These are phyloP conservation scores for Sarocladium brachiariae DNA, from an alignment of 2,329 filamentous ascomycete species.

Conservation along the genomic window DNA sequence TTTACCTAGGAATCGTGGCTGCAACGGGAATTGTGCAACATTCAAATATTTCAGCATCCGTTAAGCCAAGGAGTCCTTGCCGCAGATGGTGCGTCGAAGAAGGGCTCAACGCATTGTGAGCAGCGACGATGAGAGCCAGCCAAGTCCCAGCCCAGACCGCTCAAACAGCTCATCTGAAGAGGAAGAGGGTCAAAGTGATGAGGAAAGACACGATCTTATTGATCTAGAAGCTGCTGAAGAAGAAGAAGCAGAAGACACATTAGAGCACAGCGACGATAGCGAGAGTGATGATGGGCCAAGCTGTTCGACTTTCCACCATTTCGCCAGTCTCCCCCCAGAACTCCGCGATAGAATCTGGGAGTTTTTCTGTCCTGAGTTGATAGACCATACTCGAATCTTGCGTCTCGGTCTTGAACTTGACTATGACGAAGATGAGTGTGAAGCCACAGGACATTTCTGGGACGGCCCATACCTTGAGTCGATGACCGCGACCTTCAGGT, in stretches of 20 bases:
- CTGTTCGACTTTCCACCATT: slow-evolving; percentile 19
- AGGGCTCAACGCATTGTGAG: background rate
- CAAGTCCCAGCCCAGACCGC: background rate
- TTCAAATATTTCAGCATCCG: no score
- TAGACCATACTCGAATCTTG: slow-evolving; percentile 16
- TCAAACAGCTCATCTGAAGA: background rate
- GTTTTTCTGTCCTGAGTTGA: slow-evolving; percentile 24
- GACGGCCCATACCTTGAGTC: background rate
- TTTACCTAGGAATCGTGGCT: no score
- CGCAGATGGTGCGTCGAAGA: background rate
- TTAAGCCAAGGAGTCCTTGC: no score
- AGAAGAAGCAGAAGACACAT: background rate
- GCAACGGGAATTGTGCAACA: no score
- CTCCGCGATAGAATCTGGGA: slow-evolving; percentile 27
- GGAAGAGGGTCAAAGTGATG: background rate
- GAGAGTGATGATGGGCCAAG: slow-evolving; percentile 4
- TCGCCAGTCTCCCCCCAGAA: slow-evolving; percentile 25
- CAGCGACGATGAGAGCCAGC: background rate
- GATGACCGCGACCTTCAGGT: background rate
- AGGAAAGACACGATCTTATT: background rate
- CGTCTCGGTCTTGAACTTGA: background rate
- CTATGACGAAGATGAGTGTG: background rate
- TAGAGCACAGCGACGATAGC: background rate
- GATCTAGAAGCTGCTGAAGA: slow-evolving; percentile 4
- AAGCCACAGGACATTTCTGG: background rate